Conservation (phyloP, 2,329 filamentous ascomycete species). For the Albophoma yamanashiensis region DNA sequence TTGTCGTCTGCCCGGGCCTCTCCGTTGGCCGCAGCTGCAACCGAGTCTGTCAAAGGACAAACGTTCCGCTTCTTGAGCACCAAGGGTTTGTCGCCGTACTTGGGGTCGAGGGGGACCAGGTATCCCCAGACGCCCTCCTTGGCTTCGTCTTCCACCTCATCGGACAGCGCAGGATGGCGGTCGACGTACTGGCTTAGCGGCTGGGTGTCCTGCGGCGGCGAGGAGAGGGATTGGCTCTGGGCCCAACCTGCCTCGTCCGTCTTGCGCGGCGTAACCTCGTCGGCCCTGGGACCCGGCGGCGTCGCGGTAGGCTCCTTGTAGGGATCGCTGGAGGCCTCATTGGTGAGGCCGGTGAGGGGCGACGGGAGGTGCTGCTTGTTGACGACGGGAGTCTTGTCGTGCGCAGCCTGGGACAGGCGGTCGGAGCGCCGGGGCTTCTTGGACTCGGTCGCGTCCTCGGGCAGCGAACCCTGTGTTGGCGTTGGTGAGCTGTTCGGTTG, state of each 20-base stretch:
- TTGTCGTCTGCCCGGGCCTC: slow-evolving; percentile 29
- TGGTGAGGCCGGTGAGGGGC: slow-evolving; percentile 55
- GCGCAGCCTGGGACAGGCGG: slow-evolving; percentile 48
- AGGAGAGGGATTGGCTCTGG: slow-evolving; percentile 35
- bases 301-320: slow-evolving; percentile 61
- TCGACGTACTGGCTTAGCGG: slow-evolving; percentile 64
- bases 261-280: slow-evolving; percentile 41
- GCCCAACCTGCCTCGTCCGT: slow-evolving; percentile 33
- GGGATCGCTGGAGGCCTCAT: slow-evolving; percentile 47
- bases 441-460: slow-evolving; percentile 51
- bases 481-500: slow-evolving; percentile 11
- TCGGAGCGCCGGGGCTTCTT: slow-evolving; percentile 82
- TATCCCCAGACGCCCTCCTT: slow-evolving; percentile 93
- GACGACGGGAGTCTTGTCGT: slow-evolving; percentile 47
- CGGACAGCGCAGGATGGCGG: slow-evolving; percentile 58
- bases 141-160: slow-evolving; percentile 76
- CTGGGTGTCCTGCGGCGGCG: slow-evolving; percentile 54
- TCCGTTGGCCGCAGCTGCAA: slow-evolving; percentile 23
- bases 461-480: slow-evolving; percentile 49
- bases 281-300: slow-evolving; percentile 50
- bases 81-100: slow-evolving; percentile 52
- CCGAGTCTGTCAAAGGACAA: slow-evolving; percentile 50
- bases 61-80: slow-evolving; percentile 65
- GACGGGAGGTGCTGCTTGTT: slow-evolving; percentile 66
- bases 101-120: slow-evolving; percentile 67